These are phyloP conservation scores for Xylariales sp. DNA, from an alignment of 2,329 filamentous ascomycete genomes.

Conservation along the genomic window DNA sequence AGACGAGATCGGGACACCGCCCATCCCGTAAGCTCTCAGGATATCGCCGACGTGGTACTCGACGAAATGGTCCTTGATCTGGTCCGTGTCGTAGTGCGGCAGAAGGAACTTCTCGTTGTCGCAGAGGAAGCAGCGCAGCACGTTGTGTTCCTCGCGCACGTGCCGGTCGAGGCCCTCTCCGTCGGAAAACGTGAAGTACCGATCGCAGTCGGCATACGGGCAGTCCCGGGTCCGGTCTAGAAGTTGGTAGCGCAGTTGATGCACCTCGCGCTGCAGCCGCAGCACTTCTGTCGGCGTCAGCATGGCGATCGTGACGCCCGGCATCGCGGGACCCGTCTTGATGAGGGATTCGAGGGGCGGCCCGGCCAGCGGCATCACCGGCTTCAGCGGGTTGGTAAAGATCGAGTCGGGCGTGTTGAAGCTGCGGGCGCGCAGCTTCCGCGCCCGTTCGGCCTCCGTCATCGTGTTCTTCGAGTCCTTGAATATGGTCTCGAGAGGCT, in stretches of 20 bases:
- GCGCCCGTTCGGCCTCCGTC: slow-evolving; percentile 18
- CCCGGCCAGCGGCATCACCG: slow-evolving; percentile 52
- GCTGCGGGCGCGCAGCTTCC: slow-evolving; percentile 46
- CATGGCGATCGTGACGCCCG: slow-evolving; percentile 53
- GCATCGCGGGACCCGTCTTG: slow-evolving; percentile 50
- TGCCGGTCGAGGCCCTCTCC: slow-evolving; percentile 52
- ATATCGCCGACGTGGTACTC: slow-evolving; percentile 40
- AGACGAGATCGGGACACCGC: too few species aligned
- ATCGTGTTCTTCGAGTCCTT: slow-evolving; percentile 33
- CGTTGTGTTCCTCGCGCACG: slow-evolving; percentile 50
- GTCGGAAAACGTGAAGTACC: slow-evolving; percentile 50
- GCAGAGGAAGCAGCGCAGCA: slow-evolving; percentile 48
- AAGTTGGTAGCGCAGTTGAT: slow-evolving; percentile 50
- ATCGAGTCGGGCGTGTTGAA: slow-evolving; percentile 47
- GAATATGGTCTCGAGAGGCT: slow-evolving; percentile 33
- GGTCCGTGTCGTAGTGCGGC: slow-evolving; percentile 43
- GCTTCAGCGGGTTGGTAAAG: slow-evolving; percentile 49
- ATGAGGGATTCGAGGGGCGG: slow-evolving; percentile 53
- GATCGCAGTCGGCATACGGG: slow-evolving; percentile 53
- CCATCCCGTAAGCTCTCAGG: slow-evolving; percentile 23
- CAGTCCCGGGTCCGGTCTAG: slow-evolving; percentile 54
- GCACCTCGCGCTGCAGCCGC: slow-evolving; percentile 52
- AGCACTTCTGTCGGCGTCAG: slow-evolving; percentile 57
- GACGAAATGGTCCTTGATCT: slow-evolving; percentile 43
- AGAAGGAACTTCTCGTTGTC: slow-evolving; percentile 47